Base-by-base conservation (phyloP, 257 asterid genomes). In the Echites panduratus region DNA sequence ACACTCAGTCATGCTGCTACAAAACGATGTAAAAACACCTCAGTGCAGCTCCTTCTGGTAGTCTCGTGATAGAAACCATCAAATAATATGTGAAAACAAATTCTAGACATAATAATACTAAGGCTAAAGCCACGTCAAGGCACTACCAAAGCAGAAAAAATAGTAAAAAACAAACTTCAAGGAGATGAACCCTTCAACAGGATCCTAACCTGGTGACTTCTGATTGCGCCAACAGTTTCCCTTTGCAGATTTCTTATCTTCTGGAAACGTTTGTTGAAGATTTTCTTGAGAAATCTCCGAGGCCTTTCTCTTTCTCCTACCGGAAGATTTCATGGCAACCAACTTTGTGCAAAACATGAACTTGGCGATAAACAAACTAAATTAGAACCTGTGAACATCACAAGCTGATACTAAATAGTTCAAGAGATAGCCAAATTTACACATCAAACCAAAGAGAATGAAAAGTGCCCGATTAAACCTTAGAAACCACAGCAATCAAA, bases 151-250 rank as follows among this genome's bases (percentile, higher is more conserved):
- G 24, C 24, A 66, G 38, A n/a, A n/a, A 35, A 41, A 16, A 72
- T 45, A 44, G 13, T 13, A 12, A 64, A 9, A 7, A 47, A 20
- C 22, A 53, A 53, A 44, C 59, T 20, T n/a, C 26, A 67, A 72
- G 64, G 62, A 78, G 53, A 24, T 13, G 47, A 68, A 26, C 1
- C 14, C 40, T 20, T 17, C 45, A n/a, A 57, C 24, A 64, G 54
- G 54, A 50, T 53, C 73, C 80, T 75, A 22, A 80, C 83, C 83
- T 29, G 73, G 73, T 52, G 54, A 14, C 35, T 61, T 73, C 77
- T 32, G 59, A 57, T 63, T 66, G 50, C 53, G 78, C 47, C 45
- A 24, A 74, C 56, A 43, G 70, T 43, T 74, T 69, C 76, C 64
- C 10, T 47, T 40, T 8, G 75, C 62, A 52, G 75, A 57, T 41